Evolutionary conservation across 495 filamentous ascomycete genomes (phyloP).

Genomic region (Staphylotrichum longicolle): DNA sequence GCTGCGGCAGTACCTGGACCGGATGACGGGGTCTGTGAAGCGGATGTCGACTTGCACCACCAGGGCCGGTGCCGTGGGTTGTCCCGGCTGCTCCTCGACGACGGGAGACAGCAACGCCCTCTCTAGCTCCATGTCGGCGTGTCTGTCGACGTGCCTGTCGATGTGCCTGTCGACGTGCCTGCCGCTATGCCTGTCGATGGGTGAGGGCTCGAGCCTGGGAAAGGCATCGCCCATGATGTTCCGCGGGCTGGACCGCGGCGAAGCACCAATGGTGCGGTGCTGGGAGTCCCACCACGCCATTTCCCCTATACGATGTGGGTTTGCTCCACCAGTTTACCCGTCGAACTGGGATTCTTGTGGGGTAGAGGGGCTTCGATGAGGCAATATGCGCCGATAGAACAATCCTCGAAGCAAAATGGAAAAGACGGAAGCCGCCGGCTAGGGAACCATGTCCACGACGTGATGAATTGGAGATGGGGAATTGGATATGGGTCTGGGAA

Average conservation of each 20-base stretch:
- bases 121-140: conserved; percentile 29
- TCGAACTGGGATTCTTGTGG: conserved; percentile 6
- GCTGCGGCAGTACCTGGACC: conserved; percentile 37
- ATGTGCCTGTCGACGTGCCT: conserved; percentile 18
- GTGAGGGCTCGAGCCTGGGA: conserved; percentile 22
- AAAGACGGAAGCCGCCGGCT: background rate
- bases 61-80: conserved; percentile 23
- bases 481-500: background rate
- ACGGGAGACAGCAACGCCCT: conserved; percentile 28
- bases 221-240: conserved; percentile 30
- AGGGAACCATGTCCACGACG: conserved; percentile 7
- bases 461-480: background rate
- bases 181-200: conserved; percentile 20
- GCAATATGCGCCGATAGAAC: conserved; percentile 2
- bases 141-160: conserved; percentile 22
- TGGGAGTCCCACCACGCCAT: conserved; percentile 37
- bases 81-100: conserved; percentile 24
- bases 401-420: conserved; percentile 6
- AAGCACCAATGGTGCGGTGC: conserved; percentile 19
- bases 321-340: conserved; percentile 10
- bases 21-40: conserved; percentile 45
- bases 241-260: conserved; percentile 17
- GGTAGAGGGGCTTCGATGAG: conserved; percentile 11
- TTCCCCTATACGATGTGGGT: conserved; percentile 4
- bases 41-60: conserved; percentile 44